Evolutionary conservation across 495 filamentous ascomycete species (phyloP), one percentile per base, ranked within the genome.

Genomic region (Lophiotrema nucula): DNA sequence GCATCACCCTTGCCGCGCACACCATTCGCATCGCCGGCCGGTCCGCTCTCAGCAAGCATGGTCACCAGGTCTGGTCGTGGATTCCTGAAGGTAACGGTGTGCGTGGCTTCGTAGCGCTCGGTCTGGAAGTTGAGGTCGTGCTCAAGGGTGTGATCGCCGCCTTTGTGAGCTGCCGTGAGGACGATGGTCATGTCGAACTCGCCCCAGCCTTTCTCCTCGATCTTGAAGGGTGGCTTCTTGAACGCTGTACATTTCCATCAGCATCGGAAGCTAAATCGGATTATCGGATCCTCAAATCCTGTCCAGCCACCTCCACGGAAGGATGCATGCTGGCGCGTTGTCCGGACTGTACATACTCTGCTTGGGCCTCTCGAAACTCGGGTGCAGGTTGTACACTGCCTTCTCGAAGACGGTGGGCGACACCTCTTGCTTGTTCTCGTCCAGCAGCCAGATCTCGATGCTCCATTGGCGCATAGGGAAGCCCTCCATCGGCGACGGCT

Each of bases 121-220:
- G 82, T 81, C 44, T 82, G 78, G 65, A 99, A 99, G 77, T 99
- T 96, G 49, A 99, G 77, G 69, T 99, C 95, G 72, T 99, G 95
- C 25, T 73, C 70, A 53, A 99, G 75, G 19, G 79, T 76, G 65
- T 88, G 84, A 46, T 96, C 90, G 57, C 91, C 92, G 18, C 84
- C 83, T 73, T 90, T 90, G 73, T 95, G 89, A 22, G 86, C 83
- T n/a, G 83, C 84, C 62, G 81, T 84, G 25, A 95, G 77, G 47
- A 86, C 79, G 59, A 97, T 92, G 23, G 79, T 77, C 89, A 97
- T 92, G 67, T 97, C 95, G 68, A 99, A 99, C 74, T 99, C 95
- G 67, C 95, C 95, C 95, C 95, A 99, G 65, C 95, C 95, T 72
- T 95, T 86, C 72, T 99, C 95, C 49, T 82, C 75, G 70, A 96